A percentile compares a stretch with the other conserved stretches of the same genome.
Conservation (phyloP, 2,329 filamentous ascomycete species). For the Amphichorda felina region DNA sequence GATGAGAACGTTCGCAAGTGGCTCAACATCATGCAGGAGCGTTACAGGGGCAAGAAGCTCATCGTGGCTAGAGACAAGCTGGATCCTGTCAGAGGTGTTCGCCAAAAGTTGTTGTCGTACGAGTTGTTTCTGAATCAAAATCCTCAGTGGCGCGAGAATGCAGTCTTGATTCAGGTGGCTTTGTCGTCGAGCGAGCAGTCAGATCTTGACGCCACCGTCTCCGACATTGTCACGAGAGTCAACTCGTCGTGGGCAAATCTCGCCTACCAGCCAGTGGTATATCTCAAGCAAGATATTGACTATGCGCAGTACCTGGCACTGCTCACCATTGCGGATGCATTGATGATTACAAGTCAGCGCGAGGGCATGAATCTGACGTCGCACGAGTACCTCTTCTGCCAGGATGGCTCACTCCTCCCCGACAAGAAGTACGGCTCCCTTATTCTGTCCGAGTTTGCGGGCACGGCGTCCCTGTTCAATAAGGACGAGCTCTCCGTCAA, state of each 20-base stretch:
- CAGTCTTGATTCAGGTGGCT: constrained; percentile 88
- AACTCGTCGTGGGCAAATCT: constrained; percentile 86
- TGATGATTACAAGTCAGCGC: constrained; percentile 91
- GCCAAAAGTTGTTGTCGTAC: constrained; percentile 85
- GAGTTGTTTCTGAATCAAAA: constrained; percentile 92
- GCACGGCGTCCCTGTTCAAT: constrained; percentile 75
- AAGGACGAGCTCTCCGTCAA: constrained; percentile 78
- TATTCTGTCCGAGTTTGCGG: constrained; percentile 91
- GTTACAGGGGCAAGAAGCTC: constrained; percentile 78
- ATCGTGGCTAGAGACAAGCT: constrained; percentile 93
- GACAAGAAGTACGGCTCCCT: constrained; percentile 77
- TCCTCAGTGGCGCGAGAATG: constrained; percentile 77
- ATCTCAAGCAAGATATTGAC: constrained; percentile 88
- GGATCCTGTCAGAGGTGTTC: constrained; percentile 81
- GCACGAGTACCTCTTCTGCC: constrained; percentile 88
- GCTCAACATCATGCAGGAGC: constrained; percentile 68
- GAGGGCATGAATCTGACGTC: constrained; percentile 97
- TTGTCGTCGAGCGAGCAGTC: constrained; percentile 81
- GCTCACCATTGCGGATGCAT: constrained; percentile 75
- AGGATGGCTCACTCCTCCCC: constrained; percentile 62
- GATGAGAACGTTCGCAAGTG: constrained; percentile 65
- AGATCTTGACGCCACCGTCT: constrained; percentile 78
- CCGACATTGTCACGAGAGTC: constrained; percentile 88
- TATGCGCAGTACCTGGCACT: constrained; percentile 90
- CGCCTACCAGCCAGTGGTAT: constrained; percentile 84